Evolutionary conservation across 805 yeast species (phyloP).

Genomic region (Saccharomycopsis lassenensis): DNA sequence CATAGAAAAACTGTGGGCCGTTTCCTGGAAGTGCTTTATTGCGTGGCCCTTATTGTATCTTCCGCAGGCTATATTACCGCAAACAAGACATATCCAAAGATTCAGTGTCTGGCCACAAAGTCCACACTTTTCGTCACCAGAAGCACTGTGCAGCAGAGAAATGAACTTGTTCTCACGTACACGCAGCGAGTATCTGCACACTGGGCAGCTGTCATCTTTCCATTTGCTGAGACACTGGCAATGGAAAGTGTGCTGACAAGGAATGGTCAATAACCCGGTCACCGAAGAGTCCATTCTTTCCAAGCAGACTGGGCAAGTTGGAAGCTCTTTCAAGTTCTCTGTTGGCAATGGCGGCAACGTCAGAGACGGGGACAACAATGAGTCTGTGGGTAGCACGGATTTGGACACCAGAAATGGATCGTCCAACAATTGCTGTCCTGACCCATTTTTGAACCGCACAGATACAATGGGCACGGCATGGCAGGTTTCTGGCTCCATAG

Average conservation of each 20-base stretch:
- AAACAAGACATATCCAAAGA: constrained; percentile 80
- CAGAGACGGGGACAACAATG: constrained; percentile 39
- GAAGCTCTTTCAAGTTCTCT: constrained; percentile 42
- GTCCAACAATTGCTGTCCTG: constrained; percentile 21
- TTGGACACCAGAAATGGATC: constrained; percentile 46
- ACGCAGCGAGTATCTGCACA: constrained; percentile 79
- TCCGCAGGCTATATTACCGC: constrained; percentile 91
- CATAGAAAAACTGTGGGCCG: constrained; percentile 88
- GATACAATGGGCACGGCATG: constrained; percentile 63
- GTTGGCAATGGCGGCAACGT: constrained; percentile 19
- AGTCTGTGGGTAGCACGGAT: constrained; percentile 39
- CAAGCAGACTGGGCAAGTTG: constrained; percentile 88
- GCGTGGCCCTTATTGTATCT: constrained; percentile 82
- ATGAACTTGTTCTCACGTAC: too few species aligned
- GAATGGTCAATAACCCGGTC: constrained; percentile 76
- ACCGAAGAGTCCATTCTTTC: constrained; percentile 76
- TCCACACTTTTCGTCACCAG: constrained; percentile 31
- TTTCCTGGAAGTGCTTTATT: constrained; percentile 61
- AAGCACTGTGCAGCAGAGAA: neutral
- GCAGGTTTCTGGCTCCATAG: constrained; percentile 84
- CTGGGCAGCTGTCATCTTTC: constrained; percentile 87
- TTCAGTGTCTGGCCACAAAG: constrained; percentile 50
- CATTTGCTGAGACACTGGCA: constrained; percentile 81
- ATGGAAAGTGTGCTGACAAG: constrained; percentile 90
- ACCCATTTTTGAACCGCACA: constrained; percentile 31